phyloP scores from a whole-genome alignment of 1,139 yeast genomes.

The Lodderomyces parapsilosis region DNA sequence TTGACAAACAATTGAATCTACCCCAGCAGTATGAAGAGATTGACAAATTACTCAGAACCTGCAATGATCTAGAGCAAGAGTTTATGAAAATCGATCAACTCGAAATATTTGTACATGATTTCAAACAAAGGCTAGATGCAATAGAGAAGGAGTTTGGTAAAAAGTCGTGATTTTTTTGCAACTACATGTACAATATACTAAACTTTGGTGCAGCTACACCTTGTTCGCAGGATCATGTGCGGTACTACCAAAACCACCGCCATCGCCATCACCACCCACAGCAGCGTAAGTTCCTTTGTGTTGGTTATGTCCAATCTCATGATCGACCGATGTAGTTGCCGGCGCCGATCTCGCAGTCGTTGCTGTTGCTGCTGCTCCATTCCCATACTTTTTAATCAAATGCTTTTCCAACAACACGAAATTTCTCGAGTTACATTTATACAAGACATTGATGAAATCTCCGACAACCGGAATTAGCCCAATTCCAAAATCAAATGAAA shows the following conservation, averaged over 20 bases:
- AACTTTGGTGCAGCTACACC: too few relatives aligned
- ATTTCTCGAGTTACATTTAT: conserved; percentile 75
- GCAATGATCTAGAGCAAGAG: conserved; percentile 59
- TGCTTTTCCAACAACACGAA: conserved; percentile 60
- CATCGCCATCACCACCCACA: too few relatives aligned
- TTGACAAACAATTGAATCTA: conserved; percentile 34
- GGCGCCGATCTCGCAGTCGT: background rate
- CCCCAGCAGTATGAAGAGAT: conserved; percentile 45
- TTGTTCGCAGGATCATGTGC: background rate
- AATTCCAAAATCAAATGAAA: conserved; percentile 61
- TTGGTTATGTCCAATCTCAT: background rate
- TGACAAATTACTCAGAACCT: conserved; percentile 42
- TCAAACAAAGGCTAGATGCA: conserved; percentile 27
- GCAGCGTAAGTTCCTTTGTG: background rate
- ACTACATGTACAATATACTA: too few relatives aligned
- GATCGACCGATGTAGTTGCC: conserved; percentile 7
- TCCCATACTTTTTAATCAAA: conserved; percentile 43
- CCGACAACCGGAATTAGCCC: conserved; percentile 78
- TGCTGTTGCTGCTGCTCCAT: too few relatives aligned
- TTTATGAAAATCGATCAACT: conserved; percentile 71
- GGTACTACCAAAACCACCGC: too few relatives aligned
- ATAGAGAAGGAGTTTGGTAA: conserved; percentile 19
- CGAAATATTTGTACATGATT: conserved; percentile 43
- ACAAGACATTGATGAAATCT: conserved; percentile 62
- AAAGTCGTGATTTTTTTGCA: background rate